A percentile compares a stretch with the other conserved stretches of the same genome.
Conservation (phyloP, 306 rosid genomes). For the Lathyrus tuberosus region DNA sequence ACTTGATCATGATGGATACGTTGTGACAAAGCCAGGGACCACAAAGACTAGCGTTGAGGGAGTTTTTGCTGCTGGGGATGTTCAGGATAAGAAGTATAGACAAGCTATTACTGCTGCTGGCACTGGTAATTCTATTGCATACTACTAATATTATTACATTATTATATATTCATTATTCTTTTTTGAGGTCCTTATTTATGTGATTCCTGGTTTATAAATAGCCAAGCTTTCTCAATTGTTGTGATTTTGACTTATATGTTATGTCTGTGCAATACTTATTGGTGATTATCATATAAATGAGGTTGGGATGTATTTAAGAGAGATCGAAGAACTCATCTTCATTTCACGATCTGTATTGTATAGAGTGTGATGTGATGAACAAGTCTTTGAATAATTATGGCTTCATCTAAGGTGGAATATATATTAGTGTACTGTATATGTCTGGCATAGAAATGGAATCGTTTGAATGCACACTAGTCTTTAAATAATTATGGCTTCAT, state of each 20-base stretch:
- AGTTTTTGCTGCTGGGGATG: slow-evolving; percentile 93
- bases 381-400: background rate
- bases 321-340: background rate
- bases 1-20: slow-evolving; percentile 69
- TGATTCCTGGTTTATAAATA: slow-evolving; percentile 13
- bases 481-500: background rate
- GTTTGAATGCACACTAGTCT: too few relatives aligned
- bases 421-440: background rate
- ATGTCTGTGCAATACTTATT: too few relatives aligned
- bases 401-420: background rate
- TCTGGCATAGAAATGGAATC: background rate
- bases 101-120: slow-evolving; percentile 95
- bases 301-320: slow-evolving; percentile 9
- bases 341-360: background rate
- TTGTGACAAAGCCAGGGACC: slow-evolving; percentile 66
- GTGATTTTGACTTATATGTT: background rate
- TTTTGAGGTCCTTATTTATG: slow-evolving; percentile 1
- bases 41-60: slow-evolving; percentile 70
- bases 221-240: background rate
- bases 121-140: slow-evolving; percentile 51
- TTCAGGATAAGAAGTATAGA: slow-evolving; percentile 94
- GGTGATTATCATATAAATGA: background rate
- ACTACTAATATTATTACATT: background rate
- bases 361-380: slow-evolving; percentile 4
- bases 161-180: background rate